A percentile compares a stretch with the other conserved stretches of the same genome.
phyloP scores from a whole-genome alignment of 306 rosid species.

The Prunus padus region DNA sequence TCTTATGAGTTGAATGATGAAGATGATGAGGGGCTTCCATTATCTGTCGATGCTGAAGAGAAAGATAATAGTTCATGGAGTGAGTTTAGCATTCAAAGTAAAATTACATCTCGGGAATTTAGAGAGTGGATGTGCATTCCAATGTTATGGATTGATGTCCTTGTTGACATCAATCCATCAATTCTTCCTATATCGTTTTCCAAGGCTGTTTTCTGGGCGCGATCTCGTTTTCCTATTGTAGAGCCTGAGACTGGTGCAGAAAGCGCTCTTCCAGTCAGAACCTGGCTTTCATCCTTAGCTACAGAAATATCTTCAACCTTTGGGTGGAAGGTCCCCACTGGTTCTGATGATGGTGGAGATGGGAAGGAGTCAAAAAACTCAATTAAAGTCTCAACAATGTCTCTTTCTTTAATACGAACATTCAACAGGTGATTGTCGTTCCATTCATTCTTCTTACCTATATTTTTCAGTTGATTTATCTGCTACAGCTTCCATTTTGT shows the following conservation, averaged over 20 bases:
- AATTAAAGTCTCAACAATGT: conserved; percentile 68
- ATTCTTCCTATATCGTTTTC: conserved; percentile 77
- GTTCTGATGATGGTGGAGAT: conserved; percentile 89
- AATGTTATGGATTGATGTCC: conserved; percentile 86
- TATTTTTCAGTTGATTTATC: background rate
- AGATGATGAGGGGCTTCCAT: conserved; percentile 41
- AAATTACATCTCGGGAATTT: conserved; percentile 61
- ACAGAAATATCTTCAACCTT: conserved; percentile 68
- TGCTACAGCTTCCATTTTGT: conserved; percentile 3
- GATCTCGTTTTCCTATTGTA: conserved; percentile 81
- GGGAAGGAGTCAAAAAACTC: conserved; percentile 70
- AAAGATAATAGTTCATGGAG: conserved; percentile 70
- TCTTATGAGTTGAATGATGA: conserved; percentile 45
- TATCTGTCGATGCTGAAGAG: conserved; percentile 40
- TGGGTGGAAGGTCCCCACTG: conserved; percentile 92
- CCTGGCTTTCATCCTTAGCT: conserved; percentile 62
- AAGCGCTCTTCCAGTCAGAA: conserved; percentile 62
- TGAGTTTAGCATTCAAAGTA: conserved; percentile 60
- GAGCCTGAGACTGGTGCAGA: conserved; percentile 61
- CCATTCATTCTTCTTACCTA: conserved; percentile 25
- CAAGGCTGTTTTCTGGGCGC: conserved; percentile 96
- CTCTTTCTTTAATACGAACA: conserved; percentile 58
- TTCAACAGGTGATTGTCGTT: conserved; percentile 63
- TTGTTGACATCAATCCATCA: conserved; percentile 63
- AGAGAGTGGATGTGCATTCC: conserved; percentile 94